Evolutionary conservation across 2,329 filamentous ascomycete genomes (phyloP).

Genomic region (Scleromitrula shiraiana): DNA sequence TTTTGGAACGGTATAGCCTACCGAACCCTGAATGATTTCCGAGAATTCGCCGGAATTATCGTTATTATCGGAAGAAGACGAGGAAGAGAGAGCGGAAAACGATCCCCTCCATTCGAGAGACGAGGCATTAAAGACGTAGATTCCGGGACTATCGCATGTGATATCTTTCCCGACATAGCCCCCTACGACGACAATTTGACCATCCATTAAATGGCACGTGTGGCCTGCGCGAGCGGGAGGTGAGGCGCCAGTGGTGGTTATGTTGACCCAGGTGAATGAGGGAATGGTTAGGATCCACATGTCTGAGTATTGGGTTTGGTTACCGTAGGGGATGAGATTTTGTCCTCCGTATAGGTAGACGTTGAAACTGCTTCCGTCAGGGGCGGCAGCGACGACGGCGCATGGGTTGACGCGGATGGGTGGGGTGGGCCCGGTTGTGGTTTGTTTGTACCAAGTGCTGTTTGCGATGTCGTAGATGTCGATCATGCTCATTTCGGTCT

Average conservation of each 20-base stretch:
- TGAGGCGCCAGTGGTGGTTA: conserved; percentile 46
- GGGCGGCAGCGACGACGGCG: conserved; percentile 58
- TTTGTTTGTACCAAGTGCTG: conserved; percentile 66
- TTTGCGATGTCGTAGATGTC: conserved; percentile 71
- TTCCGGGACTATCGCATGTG: conserved; percentile 57
- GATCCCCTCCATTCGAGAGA: conserved; percentile 53
- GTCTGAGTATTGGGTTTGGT: conserved; percentile 55
- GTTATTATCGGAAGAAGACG: conserved; percentile 35
- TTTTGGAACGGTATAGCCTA: conserved; percentile 58
- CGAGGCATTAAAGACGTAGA: conserved; percentile 67
- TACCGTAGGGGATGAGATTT: conserved; percentile 55
- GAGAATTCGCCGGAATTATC: conserved; percentile 10
- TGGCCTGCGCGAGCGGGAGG: conserved; percentile 60
- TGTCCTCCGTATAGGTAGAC: conserved; percentile 75
- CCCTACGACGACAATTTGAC: conserved; percentile 62
- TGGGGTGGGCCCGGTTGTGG: conserved; percentile 55
- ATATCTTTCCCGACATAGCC: conserved; percentile 57
- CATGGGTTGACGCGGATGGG: conserved; percentile 64
- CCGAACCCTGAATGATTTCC: conserved; percentile 47
- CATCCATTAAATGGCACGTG: conserved; percentile 60
- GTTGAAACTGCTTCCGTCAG: conserved; percentile 67
- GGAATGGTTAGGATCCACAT: conserved; percentile 70
- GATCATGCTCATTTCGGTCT: conserved; percentile 58
- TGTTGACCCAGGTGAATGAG: conserved; percentile 64
- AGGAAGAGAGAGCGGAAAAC: conserved; percentile 50